Evolutionary conservation across 352 stramenopile genomes (phyloP).

Genomic region (Phytopythium oedochilum): DNA sequence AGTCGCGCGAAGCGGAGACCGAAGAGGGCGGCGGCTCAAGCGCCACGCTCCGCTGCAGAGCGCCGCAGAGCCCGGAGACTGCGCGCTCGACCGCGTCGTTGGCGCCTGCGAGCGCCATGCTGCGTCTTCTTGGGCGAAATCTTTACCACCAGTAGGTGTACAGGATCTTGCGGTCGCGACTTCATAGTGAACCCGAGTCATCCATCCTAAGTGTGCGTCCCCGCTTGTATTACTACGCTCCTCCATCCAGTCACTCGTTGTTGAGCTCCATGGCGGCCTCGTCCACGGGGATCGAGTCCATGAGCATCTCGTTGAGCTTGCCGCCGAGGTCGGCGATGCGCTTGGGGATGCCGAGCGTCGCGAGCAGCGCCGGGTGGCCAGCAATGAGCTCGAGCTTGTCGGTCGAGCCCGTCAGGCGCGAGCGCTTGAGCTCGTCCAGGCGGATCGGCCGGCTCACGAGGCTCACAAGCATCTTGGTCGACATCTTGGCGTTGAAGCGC

Average conservation of each 20-base stretch:
- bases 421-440: slow-evolving; percentile 55
- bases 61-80: slow-evolving; percentile 11
- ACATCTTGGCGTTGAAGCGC: slow-evolving; percentile 64
- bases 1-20: too few relatives aligned
- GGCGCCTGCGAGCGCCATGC: background rate
- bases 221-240: too few relatives aligned
- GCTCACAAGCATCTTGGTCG: slow-evolving; percentile 71
- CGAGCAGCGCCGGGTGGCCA: slow-evolving; percentile 59
- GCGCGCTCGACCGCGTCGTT: slow-evolving; percentile 10
- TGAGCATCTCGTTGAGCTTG: slow-evolving; percentile 55
- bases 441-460: slow-evolving; percentile 70
- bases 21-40: slow-evolving; percentile 6
- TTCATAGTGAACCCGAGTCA: too few relatives aligned
- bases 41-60: slow-evolving; percentile 11
- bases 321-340: slow-evolving; percentile 67
- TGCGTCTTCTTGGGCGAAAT: slow-evolving; percentile 1
- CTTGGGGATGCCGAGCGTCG: slow-evolving; percentile 59
- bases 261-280: slow-evolving; percentile 21
- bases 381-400: slow-evolving; percentile 74
- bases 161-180: too few relatives aligned
- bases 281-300: slow-evolving; percentile 59
- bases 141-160: too few relatives aligned
- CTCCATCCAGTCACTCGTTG: slow-evolving; percentile 26
- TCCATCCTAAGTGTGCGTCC: too few relatives aligned
- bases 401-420: slow-evolving; percentile 19